Evolutionary conservation across 371 early-diverging fungal genomes (phyloP), one percentile per base, ranked within the genome.

Genomic region (Quaeritorhiza haematococci): DNA sequence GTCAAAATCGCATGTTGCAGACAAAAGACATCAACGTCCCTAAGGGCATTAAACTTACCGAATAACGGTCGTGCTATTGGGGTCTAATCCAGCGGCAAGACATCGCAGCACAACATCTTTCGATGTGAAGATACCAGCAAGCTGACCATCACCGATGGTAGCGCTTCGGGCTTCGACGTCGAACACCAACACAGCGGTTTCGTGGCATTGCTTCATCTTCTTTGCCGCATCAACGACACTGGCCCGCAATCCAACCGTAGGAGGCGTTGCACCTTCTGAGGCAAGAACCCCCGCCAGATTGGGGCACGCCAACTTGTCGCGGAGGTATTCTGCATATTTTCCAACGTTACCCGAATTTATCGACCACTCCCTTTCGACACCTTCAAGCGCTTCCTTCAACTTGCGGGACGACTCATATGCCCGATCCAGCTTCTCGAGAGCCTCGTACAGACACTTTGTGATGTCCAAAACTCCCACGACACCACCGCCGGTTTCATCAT

Each of bases 31-130:
- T n/a, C n/a, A n/a, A n/a, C n/a, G n/a, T n/a, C n/a, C n/a, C n/a
- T n/a, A n/a, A n/a, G n/a, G n/a, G n/a, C n/a, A n/a, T n/a, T 54
- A 75, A 72, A 96, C 96, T 94, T n/a, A 96, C 94, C 58, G 94
- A 86, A 30, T 93, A 89, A 45, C 96, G 94, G 33, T 86, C 63
- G 96, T 95, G 27, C 76, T 91, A 55, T 79, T 79, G 43, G 96
- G 95, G 65, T 90, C 89, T 34, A 94, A 70, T 5, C 90, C 90
- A 47, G 94, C 94, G 27, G 97, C 95, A 67, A 98, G 86, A 26
- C 96, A 96, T 55, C 97, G 84, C 54, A 95, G 77, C 28, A 96
- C 97, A 58, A 98, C 86, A 72, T 98, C 98, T 63, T 88, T 88
- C 62, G 88, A 91, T 19, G 96, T 96, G 68, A 94, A 92, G 64